Percentiles rank a stretch among this genome's conserved stretches.
Evolutionary conservation across 1,139 yeast genomes (phyloP).

Genomic region (Geotrichum reessii): DNA sequence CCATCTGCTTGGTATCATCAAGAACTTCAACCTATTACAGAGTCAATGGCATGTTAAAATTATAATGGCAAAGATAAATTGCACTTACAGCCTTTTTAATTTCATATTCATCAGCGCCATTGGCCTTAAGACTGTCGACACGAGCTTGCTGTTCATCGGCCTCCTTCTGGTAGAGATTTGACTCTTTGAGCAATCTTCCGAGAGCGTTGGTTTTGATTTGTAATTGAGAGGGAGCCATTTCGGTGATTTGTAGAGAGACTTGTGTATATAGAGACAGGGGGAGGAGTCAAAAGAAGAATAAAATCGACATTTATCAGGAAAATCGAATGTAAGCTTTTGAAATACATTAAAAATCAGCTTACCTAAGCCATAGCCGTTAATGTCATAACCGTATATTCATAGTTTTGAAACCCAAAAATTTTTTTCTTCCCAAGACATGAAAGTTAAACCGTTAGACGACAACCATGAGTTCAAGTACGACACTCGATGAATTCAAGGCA

Average conservation of each 20-base stretch:
- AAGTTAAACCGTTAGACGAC: neutral
- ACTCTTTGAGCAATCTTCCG: slow-evolving; percentile 68
- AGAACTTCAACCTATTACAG: slow-evolving; percentile 47
- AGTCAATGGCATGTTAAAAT: slow-evolving; percentile 1
- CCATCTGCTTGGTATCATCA: slow-evolving; percentile 62
- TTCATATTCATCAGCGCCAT: slow-evolving; percentile 60
- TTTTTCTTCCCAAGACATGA: neutral
- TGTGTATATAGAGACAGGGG: neutral
- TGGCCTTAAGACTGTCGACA: slow-evolving; percentile 40
- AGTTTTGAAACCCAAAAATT: neutral
- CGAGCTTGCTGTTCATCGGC: slow-evolving; percentile 51
- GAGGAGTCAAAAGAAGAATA: neutral
- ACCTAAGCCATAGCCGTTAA: neutral
- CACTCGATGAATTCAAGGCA: slow-evolving; percentile 2
- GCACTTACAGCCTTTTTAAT: slow-evolving; percentile 51
- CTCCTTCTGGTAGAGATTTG: slow-evolving; percentile 58
- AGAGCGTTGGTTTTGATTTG: slow-evolving; percentile 75
- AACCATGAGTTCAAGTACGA: slow-evolving; percentile 1
- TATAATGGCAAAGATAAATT: slow-evolving; percentile 7
- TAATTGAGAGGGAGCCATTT: slow-evolving; percentile 70
- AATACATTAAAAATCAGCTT: neutral
- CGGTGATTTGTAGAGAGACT: neutral
- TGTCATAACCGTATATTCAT: neutral
- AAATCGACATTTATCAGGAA: neutral
- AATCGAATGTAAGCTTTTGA: neutral